These are phyloP conservation scores for Solanum hybrid DNA, from an alignment of 305 asterid genomes.

Conservation along the genomic window DNA sequence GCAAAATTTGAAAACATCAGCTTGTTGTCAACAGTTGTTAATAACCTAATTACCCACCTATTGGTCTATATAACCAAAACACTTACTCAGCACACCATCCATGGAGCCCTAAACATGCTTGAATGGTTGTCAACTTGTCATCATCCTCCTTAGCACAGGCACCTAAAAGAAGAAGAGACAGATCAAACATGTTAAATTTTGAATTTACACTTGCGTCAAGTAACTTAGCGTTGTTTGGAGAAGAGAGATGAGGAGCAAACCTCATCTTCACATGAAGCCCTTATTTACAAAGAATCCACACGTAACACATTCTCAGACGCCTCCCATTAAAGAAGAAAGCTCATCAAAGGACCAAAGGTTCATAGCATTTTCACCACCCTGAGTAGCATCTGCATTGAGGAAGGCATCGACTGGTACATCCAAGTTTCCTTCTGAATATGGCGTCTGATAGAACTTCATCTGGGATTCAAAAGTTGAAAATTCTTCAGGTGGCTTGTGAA, in stretches of 20 bases:
- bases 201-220: background rate
- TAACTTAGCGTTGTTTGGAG: background rate
- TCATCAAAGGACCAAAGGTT: conserved; percentile 80
- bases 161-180: conserved; percentile 26
- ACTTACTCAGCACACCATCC: conserved; percentile 20
- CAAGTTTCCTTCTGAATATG: conserved; percentile 58
- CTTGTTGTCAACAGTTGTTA: conserved; percentile 14
- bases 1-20: conserved; percentile 2
- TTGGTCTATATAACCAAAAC: conserved; percentile 15
- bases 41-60: background rate
- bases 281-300: conserved; percentile 49
- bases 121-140: conserved; percentile 16
- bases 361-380: conserved; percentile 42
- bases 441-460: conserved; percentile 56
- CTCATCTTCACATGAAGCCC: conserved; percentile 45
- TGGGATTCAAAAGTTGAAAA: conserved; percentile 45
- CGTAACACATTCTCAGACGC: conserved; percentile 16
- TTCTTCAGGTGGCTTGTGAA: conserved; percentile 26
- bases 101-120: conserved; percentile 43
- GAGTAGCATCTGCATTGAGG: conserved; percentile 47
- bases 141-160: conserved; percentile 20
- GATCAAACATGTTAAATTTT: background rate
- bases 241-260: background rate
- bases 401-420: conserved; percentile 60
- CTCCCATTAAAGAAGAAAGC: conserved; percentile 42